These are phyloP conservation scores for Xylaria sp. DNA, from an alignment of 2,329 filamentous ascomycete genomes.

Conservation along the genomic window DNA sequence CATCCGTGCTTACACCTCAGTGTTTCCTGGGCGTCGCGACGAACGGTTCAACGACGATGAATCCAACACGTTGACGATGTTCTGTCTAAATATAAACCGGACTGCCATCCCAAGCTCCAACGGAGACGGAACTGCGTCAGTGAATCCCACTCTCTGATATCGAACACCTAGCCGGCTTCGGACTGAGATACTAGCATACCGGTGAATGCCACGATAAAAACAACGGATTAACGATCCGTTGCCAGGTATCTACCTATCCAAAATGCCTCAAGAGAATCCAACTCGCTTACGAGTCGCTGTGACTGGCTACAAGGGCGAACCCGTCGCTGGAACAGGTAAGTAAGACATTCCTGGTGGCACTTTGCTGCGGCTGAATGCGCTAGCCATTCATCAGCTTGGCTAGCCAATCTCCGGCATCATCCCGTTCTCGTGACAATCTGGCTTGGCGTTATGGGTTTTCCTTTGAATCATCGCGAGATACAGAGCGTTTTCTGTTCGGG, in stretches of 20 bases:
- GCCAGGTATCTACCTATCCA: conserved; percentile 16
- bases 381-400: conserved; percentile 12
- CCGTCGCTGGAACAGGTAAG: conserved; percentile 4
- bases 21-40: background rate
- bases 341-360: background rate
- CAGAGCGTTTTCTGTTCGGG: background rate
- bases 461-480: background rate
- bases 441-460: background rate
- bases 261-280: conserved; percentile 1
- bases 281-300: conserved; percentile 11
- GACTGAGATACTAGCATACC: no score
- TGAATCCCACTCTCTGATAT: background rate
- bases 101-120: background rate
- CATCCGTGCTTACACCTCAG: conserved; percentile 16
- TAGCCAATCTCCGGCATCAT: background rate
- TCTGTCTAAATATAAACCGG: background rate
- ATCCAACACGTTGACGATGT: background rate
- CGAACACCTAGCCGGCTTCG: background rate
- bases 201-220: no score
- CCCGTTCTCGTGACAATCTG: background rate
- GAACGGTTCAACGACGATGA: background rate
- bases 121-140: background rate
- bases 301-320: conserved; percentile 11
- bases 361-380: conserved; percentile 18
- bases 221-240: no score